Evolutionary conservation across 2,329 filamentous ascomycete species (phyloP).

Genomic region (Exserohilum rostratum): DNA sequence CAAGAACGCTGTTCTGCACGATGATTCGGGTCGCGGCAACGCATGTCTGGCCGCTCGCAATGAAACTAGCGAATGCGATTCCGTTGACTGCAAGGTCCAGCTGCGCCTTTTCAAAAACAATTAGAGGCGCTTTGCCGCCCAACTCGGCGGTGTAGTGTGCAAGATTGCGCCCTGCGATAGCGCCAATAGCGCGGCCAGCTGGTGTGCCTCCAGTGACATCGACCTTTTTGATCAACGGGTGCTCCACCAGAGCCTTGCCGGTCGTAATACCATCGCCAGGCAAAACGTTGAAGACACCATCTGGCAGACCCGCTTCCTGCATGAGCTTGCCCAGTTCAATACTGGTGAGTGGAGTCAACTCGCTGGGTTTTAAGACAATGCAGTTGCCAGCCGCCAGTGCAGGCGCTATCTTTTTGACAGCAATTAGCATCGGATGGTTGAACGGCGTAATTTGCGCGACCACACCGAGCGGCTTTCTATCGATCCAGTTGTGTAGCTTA

Average conservation of each 20-base stretch:
- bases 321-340: slow-evolving; percentile 46
- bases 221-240: slow-evolving; percentile 46
- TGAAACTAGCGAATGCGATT: slow-evolving; percentile 52
- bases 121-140: slow-evolving; percentile 47
- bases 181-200: slow-evolving; percentile 45
- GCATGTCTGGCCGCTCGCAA: slow-evolving; percentile 63
- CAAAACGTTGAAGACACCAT: slow-evolving; percentile 46
- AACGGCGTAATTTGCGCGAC: slow-evolving; percentile 50
- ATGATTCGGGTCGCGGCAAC: slow-evolving; percentile 62
- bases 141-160: slow-evolving; percentile 47
- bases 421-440: slow-evolving; percentile 49
- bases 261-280: slow-evolving; percentile 42
- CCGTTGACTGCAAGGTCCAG: slow-evolving; percentile 48
- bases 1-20: slow-evolving; percentile 55
- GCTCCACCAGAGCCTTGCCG: slow-evolving; percentile 45
- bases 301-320: slow-evolving; percentile 46
- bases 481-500: slow-evolving; percentile 55
- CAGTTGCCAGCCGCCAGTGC: slow-evolving; percentile 46
- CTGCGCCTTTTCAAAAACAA: slow-evolving; percentile 47
- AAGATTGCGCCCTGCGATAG: slow-evolving; percentile 44
- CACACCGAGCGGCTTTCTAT: slow-evolving; percentile 47
- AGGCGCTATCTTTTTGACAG: slow-evolving; percentile 50
- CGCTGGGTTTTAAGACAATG: slow-evolving; percentile 47
- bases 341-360: slow-evolving; percentile 47
- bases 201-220: slow-evolving; percentile 49